Conservation (phyloP, 164 flowering plant species). For the Amborella trichopoda region DNA sequence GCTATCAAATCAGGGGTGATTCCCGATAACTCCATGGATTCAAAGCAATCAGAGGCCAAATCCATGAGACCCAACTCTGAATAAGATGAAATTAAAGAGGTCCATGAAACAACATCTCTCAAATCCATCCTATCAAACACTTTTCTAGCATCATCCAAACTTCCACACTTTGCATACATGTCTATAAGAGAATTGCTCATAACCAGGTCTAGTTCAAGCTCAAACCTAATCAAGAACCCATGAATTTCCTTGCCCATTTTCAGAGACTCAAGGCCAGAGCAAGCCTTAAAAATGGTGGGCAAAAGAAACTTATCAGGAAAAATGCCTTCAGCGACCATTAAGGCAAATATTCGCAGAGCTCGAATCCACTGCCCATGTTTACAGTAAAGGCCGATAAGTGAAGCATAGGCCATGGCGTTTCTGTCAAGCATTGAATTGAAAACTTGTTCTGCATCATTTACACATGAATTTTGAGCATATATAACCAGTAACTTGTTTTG, state of each 20-base stretch:
- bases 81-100: conserved; percentile 28
- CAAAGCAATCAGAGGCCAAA: conserved; percentile 25
- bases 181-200: conserved; percentile 39
- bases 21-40: conserved; percentile 24
- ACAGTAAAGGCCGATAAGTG: conserved; percentile 27
- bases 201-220: conserved; percentile 22
- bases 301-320: conserved; percentile 33
- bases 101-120: conserved; percentile 46
- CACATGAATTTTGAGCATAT: too few relatives aligned
- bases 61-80: conserved; percentile 26
- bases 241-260: conserved; percentile 29
- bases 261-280: conserved; percentile 17
- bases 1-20: conserved; percentile 36
- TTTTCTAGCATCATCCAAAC: conserved; percentile 15
- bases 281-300: conserved; percentile 40
- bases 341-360: conserved; percentile 15
- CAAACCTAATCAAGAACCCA: conserved; percentile 34
- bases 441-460: conserved; percentile 26
- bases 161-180: conserved; percentile 34
- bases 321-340: conserved; percentile 32
- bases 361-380: conserved; percentile 23
- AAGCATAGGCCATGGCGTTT: conserved; percentile 18
- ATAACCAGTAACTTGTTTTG: too few relatives aligned
- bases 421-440: conserved; percentile 25
- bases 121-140: conserved; percentile 29